Evolutionary conservation across 2,329 filamentous ascomycete species (phyloP), one percentile per base, ranked within the genome.

Genomic region (Chalara sp.): DNA sequence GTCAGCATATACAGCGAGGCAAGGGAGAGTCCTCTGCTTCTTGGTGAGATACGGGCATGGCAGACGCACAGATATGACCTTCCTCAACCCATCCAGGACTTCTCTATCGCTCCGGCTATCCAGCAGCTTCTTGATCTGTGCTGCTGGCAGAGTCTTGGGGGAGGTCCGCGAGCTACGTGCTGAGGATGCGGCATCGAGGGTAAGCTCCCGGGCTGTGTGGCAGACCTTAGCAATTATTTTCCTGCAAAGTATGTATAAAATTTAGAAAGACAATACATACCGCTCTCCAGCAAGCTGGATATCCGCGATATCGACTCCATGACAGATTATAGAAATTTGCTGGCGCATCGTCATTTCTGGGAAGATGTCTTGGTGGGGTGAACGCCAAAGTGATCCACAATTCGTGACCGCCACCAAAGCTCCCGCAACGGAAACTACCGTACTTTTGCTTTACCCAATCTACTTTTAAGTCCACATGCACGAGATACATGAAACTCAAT

Each of bases 231-330:
- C 48, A 48, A 44, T 7, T 48, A 41, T 44, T 54, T 44, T 50
- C 28, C 44, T 35, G 12, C 2, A n/a, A 28, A 40, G 45, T 53
- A 21, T 21, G 21, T 21, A 21, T 21, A 21, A 21, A 21, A 21
- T 21, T 21, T 30, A 37, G n/a, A 43, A 43, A 32, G 29, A 28
- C 46, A 37, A 45, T 32, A 53, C 79, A 64, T 78, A 95, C 92
- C 90, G 72, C 87, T 93, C 76, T 97, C 93, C 69, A 99, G 84
- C 72, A 97, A 81, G 68, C 83, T 89, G 61, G 91, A 95, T 70
- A 99, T 95, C 65, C 88, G 82, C 58, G 92, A 90, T 67, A 97
- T 90, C 28, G 92, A 95, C 80, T 99, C 93, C 93, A 99, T 99
- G 47, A 32, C 46, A 50, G 49, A 52, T 51, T 48, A 46, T 56